phyloP scores from a whole-genome alignment of 805 yeast genomes.

The Ascoidea tarda region DNA sequence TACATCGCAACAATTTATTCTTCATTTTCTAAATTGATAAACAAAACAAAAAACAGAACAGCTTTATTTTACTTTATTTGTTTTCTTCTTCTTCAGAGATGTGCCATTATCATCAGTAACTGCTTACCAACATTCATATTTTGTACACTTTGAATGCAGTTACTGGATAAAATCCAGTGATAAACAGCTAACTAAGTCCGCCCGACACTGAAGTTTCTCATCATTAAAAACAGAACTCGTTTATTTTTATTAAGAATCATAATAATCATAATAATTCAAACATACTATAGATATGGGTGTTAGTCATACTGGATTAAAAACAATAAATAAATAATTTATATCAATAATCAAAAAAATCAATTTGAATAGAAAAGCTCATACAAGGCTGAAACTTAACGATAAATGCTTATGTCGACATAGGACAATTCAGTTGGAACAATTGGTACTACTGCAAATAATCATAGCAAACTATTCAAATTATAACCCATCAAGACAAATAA shows the following conservation, averaged over 20 bases:
- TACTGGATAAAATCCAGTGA: conserved; percentile 25
- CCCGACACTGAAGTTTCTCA: conserved; percentile 27
- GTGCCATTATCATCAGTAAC: conserved; percentile 34
- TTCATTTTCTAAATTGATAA: not conserved
- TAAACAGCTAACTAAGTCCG: conserved; percentile 27
- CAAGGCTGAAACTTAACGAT: conserved; percentile 54
- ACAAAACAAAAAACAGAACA: too few species aligned
- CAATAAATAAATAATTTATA: conserved; percentile 11
- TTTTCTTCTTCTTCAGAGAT: not conserved
- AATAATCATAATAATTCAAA: conserved; percentile 12
- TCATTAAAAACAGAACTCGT: conserved; percentile 1
- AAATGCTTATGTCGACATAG: conserved; percentile 36
- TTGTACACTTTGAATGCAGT: conserved; percentile 40
- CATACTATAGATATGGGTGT: conserved; percentile 18
- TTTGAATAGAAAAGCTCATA: conserved; percentile 24
- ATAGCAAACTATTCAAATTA: too few species aligned
- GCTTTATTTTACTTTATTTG: too few species aligned
- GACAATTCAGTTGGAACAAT: conserved; percentile 46
- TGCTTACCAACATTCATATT: conserved; percentile 26
- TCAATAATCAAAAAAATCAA: not conserved
- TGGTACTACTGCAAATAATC: conserved; percentile 13
- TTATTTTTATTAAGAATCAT: not conserved
- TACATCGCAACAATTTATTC: not conserved
- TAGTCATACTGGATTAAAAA: conserved; percentile 8
- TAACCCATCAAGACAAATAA: too few species aligned